Base-by-base conservation (phyloP, 176 grass and related monocot genomes). In the Rhynchospora tenuis region DNA sequence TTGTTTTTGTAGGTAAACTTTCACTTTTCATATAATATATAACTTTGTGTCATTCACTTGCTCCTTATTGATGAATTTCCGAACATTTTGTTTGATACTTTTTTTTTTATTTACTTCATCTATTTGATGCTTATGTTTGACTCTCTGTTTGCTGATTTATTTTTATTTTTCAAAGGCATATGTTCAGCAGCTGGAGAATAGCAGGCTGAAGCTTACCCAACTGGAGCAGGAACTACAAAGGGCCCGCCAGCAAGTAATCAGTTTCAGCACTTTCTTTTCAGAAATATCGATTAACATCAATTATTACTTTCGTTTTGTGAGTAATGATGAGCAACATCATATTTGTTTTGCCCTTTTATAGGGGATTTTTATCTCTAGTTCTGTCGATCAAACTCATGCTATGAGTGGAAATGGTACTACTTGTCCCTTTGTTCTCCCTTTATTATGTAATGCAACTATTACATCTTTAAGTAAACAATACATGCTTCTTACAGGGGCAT, bases 131-230 rank as follows among this genome's bases (percentile, higher is more conserved):
- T 24, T 43, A 57, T 83, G 19, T 38, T 64, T 67, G 42, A 45
- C 59, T 65, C 10, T 58, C 33, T 62, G 22, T 79, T 73, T 69
- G 31, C 50, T 76, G 6, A 15, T 76, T 76, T 69, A 55, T 55
- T 72, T 69, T 81, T 78, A 16, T 79, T 14, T 70, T 82, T 60
- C 59, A 24, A 70, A 99, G 96, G 96, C 96, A 78, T 99, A 99
- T 93, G 96, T 99, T 64, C 96, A 99, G 89, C 96, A 99, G 84
- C 83, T 99, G 84, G 96, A 99, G 91, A 99, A 93, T 86, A 99
- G 96, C 83, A 99, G 96, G 87, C 79, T 99, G 57, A 99, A 99
- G 84, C 96, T 99, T 86, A 93, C 93, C 12, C 96, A 99, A 88
- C 79, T 99, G 73, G 96, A 99, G 83, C 96, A 99, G 86, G 96